These are phyloP conservation scores for Dioscorea zingiberensis DNA, from an alignment of 106 monocot genomes.

Conservation along the genomic window DNA sequence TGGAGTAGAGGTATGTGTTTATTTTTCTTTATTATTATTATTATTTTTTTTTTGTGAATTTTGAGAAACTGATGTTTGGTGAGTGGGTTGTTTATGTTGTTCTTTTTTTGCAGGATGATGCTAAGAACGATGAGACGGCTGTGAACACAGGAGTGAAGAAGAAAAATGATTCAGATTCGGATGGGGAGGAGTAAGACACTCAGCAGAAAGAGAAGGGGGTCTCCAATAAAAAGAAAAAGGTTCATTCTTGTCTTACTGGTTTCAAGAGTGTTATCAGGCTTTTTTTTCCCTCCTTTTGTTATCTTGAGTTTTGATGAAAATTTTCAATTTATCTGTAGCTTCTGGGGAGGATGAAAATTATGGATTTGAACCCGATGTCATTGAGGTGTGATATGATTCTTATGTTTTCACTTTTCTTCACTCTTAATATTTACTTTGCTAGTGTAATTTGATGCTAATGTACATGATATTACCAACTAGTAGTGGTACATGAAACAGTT, in stretches of 20 bases:
- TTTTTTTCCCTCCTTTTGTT: not conserved
- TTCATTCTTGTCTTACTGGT: constrained; percentile 8
- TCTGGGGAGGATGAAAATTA: constrained; percentile 98
- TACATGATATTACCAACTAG: no score
- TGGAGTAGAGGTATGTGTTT: constrained; percentile 38
- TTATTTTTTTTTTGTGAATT: not conserved
- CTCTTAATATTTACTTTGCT: not conserved
- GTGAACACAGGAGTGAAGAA: constrained; percentile 47
- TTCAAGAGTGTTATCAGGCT: not conserved
- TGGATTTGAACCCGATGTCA: constrained; percentile 97
- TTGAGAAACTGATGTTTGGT: no score
- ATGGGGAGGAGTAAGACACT: constrained; percentile 54
- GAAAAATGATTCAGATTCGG: constrained; percentile 66
- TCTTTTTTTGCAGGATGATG: constrained; percentile 40
- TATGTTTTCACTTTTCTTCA: not conserved
- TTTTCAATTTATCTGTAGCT: constrained; percentile 35
- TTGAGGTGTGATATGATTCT: constrained; percentile 57
- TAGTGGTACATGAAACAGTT: no score
- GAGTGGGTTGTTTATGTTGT: no score
- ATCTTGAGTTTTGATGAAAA: not conserved
- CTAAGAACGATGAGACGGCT: constrained; percentile 46
- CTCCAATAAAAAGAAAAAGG: constrained; percentile 98
- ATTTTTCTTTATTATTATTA: no score
- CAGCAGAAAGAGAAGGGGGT: constrained; percentile 74
- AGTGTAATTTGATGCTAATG: not conserved